Evolutionary conservation across 2,329 filamentous ascomycete species (phyloP).

Genomic region (Helotiales sp.): DNA sequence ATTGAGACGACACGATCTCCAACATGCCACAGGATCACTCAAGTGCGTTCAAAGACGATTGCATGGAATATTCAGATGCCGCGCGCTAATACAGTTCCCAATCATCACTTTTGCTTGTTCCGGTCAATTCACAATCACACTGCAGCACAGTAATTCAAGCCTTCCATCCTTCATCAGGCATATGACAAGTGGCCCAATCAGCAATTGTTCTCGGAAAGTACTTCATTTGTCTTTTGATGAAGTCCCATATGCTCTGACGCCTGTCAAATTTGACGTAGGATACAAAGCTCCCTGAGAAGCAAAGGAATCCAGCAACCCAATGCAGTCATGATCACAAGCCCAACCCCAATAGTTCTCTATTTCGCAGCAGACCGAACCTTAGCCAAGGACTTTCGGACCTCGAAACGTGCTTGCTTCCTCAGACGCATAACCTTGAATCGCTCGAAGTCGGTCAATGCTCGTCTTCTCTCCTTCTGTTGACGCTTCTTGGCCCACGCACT

Average conservation of each 20-base stretch:
- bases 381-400: conserved; percentile 93
- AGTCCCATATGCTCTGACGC: conserved; percentile 66
- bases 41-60: too few species aligned
- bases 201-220: conserved; percentile 14
- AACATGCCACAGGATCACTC: too few species aligned
- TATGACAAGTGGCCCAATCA: neutral
- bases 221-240: conserved; percentile 43
- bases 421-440: conserved; percentile 99
- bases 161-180: neutral
- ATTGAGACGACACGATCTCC: too few species aligned
- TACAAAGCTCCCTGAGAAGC: conserved; percentile 61
- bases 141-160: neutral
- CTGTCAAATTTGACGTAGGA: conserved; percentile 63
- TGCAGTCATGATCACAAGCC: conserved; percentile 49
- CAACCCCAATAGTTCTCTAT: conserved; percentile 36
- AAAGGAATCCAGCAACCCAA: conserved; percentile 60
- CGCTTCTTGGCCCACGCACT: conserved; percentile 95
- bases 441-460: conserved; percentile 95
- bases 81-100: too few species aligned
- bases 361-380: conserved; percentile 86
- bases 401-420: conserved; percentile 99
- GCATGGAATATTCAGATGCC: too few species aligned
- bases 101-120: neutral
- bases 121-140: neutral
- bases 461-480: conserved; percentile 81